A percentile compares a stretch with the other conserved stretches of the same genome.
Conservation (phyloP, 176 grass and related monocot species). For the Oryza meyeriana region DNA sequence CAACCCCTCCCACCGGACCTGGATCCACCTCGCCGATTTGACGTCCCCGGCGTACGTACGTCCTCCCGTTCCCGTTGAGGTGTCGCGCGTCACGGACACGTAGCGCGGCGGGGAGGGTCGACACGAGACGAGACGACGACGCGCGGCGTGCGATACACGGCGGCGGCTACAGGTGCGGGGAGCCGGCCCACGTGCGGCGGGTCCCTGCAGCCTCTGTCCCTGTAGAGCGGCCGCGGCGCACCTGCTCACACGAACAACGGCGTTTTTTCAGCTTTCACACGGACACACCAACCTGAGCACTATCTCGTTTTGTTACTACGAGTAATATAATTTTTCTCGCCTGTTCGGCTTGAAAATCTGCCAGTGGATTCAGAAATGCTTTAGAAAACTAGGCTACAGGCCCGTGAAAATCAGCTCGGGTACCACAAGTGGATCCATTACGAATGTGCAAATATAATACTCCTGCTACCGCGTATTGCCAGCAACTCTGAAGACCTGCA, state of each 20-base stretch:
- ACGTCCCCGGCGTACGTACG: background rate
- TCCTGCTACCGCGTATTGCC: background rate
- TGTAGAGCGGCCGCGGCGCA: background rate
- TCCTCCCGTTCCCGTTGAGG: constrained; percentile 6
- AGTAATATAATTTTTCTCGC: background rate
- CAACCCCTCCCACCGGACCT: constrained; percentile 45
- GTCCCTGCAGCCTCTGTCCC: background rate
- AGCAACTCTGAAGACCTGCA: background rate
- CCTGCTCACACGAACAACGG: constrained; percentile 14
- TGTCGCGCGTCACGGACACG: constrained; percentile 41
- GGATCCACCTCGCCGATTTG: constrained; percentile 26
- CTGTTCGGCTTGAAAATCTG: constrained; percentile 15
- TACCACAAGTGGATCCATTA: background rate
- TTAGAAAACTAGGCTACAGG: background rate
- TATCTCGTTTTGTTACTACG: background rate
- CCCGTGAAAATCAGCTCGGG: background rate
- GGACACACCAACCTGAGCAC: background rate
- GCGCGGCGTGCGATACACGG: constrained; percentile 37
- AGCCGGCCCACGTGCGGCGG: constrained; percentile 49
- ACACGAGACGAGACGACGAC: background rate
- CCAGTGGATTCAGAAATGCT: constrained; percentile 13
- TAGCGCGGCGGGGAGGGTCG: background rate
- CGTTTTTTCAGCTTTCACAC: background rate
- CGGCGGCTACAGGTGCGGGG: background rate
- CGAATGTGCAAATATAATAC: background rate